Evolutionary conservation across 1,139 yeast genomes (phyloP), one percentile per base, ranked within the genome.

Genomic region (Meyerozyma guilliermondii): DNA sequence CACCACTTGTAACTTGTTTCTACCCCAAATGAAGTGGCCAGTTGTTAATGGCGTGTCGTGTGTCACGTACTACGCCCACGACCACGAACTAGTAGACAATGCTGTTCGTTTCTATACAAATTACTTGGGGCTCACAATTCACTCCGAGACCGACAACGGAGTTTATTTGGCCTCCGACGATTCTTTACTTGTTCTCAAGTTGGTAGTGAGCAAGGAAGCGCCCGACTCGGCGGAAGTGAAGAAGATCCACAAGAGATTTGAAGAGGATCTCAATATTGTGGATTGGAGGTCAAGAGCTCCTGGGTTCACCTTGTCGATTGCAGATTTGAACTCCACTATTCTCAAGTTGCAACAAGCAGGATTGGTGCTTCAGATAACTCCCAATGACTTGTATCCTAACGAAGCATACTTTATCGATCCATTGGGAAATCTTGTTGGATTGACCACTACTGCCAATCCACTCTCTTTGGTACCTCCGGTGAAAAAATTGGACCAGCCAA

Each of bases 391-490:
- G 48, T 76, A 72, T 45, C 91, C 92, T 4, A 74, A 76, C 56
- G 89, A 84, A 56, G 70, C 81, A 16, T 84, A 81, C 60, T 75
- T 79, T 14, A 54, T 81, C 31, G 91, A 84, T 55, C 89, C 91
- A 2, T 63, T 81, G 50, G 89, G 89, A 18, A 71, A 75, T 47
- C 60, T 83, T 33, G 62, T 85, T 39, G 94, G 92, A 13, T 83
- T 85, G 60, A 78, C 86, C 20, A 70, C 81, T 9, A 63, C 77
- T 35, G 61, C 62, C 30, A 83, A 83, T 50, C 80, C 89, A 6
- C 68, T 82, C 50, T 69, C 82, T 20, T 62, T 80, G 14, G 65
- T 63, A 38, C 77, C 83, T 20, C 78, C 71, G 6, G 62, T 62
- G 20, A 52, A 47, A 39, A 57, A 53, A 45, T 53, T 47, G 44